Conservation (phyloP, 1,284 basidiomycete species). For the Boletus sp. region DNA sequence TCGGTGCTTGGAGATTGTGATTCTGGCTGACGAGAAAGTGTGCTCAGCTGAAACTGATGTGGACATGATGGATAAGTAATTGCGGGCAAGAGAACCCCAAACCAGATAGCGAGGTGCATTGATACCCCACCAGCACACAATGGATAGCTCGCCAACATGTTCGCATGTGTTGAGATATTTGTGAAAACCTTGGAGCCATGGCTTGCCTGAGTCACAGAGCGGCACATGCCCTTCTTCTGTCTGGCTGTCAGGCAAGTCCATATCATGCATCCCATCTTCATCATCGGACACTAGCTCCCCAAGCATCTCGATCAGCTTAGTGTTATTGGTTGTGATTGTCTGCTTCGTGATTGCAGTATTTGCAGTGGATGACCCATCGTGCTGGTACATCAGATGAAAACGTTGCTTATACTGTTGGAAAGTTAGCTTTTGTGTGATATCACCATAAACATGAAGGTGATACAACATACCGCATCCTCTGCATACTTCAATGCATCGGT, state of each 20-base stretch:
- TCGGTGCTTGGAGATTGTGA: background rate
- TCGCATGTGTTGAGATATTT: background rate
- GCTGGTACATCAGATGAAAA: constrained; percentile 11
- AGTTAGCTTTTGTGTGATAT: too few relatives aligned
- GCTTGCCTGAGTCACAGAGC: background rate
- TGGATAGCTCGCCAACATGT: background rate
- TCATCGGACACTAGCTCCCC: background rate
- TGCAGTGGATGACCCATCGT: background rate
- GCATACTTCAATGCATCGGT: background rate
- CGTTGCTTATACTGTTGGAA: constrained; percentile 11
- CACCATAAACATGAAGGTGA: too few relatives aligned
- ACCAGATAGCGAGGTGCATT: background rate
- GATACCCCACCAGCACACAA: background rate
- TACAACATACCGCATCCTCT: background rate
- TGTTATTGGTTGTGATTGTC: background rate
- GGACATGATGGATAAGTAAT: background rate
- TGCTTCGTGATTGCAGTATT: too few relatives aligned
- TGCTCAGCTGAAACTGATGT: background rate
- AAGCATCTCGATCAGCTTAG: background rate
- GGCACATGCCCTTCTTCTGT: too few relatives aligned
- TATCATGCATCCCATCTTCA: background rate
- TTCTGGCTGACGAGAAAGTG: background rate
- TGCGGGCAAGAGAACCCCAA: background rate
- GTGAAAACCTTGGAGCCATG: background rate
- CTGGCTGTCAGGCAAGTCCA: background rate